Evolutionary conservation across 441 rosid genomes (phyloP), one percentile per base, ranked within the genome.

Genomic region (Dalechampia spathulata): DNA sequence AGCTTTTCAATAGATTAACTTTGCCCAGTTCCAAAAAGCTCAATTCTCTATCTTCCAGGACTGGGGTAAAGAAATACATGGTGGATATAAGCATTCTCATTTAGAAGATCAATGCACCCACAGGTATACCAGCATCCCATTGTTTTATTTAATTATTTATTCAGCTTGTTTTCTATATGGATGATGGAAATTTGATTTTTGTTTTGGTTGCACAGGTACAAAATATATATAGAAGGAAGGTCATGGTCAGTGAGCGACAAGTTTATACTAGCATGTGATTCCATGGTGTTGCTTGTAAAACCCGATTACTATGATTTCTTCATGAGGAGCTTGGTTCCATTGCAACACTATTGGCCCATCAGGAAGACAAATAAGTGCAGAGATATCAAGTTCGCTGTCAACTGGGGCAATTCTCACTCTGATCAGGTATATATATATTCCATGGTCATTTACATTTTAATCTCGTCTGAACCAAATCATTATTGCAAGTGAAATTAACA

Each of bases 301-400:
- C 86, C 95, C 0, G 65, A 53, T 26, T 90, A 47, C 72, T 82
- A 72, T 21, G 87, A 79, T 63, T 86, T 84, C 74, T 90, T 78
- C 68, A 28, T 64, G 17, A 78, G 93, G 69, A 72, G 82, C 46
- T 13, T 81, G 80, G 71, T 72, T 58, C 93, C 90, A 19, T 7
- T 81, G 81, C 55, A 79, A 52, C 95, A 81, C 56, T 90, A 75
- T 26, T 86, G 95, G 95, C 97, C 90, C 39, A 77, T 81, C 52
- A 69, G 79, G 38, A 46, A 34, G 40, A 47, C 56, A 2, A 64
- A 28, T 10, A 86, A 75, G 54, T 83, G 97, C 60, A 62, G 59
- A 25, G 72, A 69, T 26, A 68, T 90, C 30, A 82, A 83, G 66
- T 76, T 69, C 64, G 86, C 95, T 0, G 93, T 86, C 0, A 77